These are phyloP conservation scores for Fusarium xyrophilum DNA, from an alignment of 2,329 filamentous ascomycete genomes.

Conservation along the genomic window DNA sequence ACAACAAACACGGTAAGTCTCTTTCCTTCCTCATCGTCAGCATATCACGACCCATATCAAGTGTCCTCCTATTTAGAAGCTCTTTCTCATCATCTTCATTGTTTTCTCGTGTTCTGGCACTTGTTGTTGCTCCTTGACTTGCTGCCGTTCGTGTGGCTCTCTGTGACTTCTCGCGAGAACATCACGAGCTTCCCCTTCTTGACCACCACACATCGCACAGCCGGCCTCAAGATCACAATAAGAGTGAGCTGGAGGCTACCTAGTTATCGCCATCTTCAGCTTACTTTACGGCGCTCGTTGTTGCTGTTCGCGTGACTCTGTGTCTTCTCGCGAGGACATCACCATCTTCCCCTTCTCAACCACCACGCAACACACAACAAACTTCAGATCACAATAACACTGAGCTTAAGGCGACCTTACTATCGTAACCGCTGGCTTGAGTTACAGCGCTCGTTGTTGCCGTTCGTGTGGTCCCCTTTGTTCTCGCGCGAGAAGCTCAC, in stretches of 20 bases:
- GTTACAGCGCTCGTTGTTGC: not conserved
- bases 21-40: not conserved
- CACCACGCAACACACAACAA: not conserved
- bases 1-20: conserved; percentile 1
- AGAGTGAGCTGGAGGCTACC: no score
- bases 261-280: no score
- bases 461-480: not conserved
- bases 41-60: not conserved
- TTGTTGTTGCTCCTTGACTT: not conserved
- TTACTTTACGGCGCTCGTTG: no score
- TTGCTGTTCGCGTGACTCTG: not conserved
- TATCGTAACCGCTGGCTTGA: not conserved
- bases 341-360: not conserved
- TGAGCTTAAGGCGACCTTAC: not conserved
- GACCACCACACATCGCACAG: not conserved
- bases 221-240: not conserved
- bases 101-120: not conserved
- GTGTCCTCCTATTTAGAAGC: not conserved
- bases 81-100: not conserved
- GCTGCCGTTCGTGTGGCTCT: not conserved
- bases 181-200: not conserved
- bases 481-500: not conserved
- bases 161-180: not conserved
- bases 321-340: not conserved
- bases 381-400: not conserved